Evolutionary conservation across 2,329 filamentous ascomycete genomes (phyloP).

Genomic region (Monosporascus sp.): DNA sequence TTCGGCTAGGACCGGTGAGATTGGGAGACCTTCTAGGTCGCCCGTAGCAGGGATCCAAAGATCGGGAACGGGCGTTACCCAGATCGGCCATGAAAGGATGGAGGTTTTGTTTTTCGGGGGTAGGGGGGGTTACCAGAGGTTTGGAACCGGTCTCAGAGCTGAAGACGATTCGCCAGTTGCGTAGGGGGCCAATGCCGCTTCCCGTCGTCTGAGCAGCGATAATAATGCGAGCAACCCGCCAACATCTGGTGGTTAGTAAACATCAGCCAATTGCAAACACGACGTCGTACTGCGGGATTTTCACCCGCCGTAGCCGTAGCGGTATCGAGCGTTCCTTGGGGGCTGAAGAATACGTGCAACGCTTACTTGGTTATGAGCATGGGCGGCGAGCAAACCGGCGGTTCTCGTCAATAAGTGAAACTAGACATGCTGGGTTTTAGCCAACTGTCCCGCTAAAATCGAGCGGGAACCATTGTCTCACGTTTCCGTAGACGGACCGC

Average conservation of each 20-base stretch:
- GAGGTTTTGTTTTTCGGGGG: not conserved
- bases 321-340: not conserved
- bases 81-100: not conserved
- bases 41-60: not conserved
- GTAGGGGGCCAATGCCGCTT: not conserved
- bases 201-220: not conserved
- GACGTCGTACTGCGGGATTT: not conserved
- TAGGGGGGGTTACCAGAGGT: not conserved
- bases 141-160: not conserved
- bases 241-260: not conserved
- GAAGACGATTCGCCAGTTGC: not conserved
- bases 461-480: slow-evolving; percentile 18
- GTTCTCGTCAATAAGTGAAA: not conserved
- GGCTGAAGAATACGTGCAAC: not conserved
- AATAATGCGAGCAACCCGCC: not conserved
- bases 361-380: not conserved
- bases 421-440: no score
- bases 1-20: not conserved
- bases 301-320: not conserved
- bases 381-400: not conserved
- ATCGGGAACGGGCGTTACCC: not conserved
- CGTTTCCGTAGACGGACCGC: slow-evolving; percentile 20
- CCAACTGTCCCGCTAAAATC: no score
- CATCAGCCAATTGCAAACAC: not conserved
- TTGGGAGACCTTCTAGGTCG: not conserved